phyloP scores from a whole-genome alignment of 768 basidiomycete species.

The Kwoniella mangroviensis region DNA sequence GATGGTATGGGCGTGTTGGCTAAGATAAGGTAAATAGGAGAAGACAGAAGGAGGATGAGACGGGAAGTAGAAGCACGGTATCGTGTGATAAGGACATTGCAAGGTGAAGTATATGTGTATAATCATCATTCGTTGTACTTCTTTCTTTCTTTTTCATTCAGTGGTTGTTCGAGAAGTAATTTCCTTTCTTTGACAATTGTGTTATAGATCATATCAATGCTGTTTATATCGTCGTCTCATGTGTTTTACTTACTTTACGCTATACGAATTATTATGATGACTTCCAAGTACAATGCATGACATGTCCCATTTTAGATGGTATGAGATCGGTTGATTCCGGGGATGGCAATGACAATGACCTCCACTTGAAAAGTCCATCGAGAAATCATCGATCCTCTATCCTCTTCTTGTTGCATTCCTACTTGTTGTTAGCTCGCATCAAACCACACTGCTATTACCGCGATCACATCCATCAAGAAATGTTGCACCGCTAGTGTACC shows the following conservation, averaged over 20 bases:
- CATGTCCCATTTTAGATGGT: not conserved
- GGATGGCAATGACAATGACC: conserved; percentile 2
- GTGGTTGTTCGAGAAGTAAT: not conserved
- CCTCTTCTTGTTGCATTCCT: not conserved
- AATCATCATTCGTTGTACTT: not conserved
- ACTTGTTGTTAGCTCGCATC: not conserved
- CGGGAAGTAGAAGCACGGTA: not conserved
- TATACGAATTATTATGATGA: not conserved
- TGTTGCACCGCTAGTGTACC: not conserved
- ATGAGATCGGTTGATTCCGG: not conserved
- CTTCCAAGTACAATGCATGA: not conserved
- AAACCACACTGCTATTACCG: too few relatives aligned
- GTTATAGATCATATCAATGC: not conserved
- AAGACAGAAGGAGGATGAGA: not conserved
- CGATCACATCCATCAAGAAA: not conserved
- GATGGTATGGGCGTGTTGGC: conserved; percentile 20
- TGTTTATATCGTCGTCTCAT: not conserved
- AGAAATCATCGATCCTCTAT: not conserved
- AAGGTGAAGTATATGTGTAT: not conserved
- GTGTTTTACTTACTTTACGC: not conserved
- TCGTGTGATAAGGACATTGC: not conserved
- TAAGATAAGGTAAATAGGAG: conserved; percentile 16
- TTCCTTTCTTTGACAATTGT: not conserved
- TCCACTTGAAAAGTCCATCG: conserved; percentile 18
- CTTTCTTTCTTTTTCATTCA: not conserved